Percentiles rank a stretch among this genome's conserved stretches.
phyloP scores from a whole-genome alignment of 441 rosid genomes.

The Pelargonium fulgidum region DNA sequence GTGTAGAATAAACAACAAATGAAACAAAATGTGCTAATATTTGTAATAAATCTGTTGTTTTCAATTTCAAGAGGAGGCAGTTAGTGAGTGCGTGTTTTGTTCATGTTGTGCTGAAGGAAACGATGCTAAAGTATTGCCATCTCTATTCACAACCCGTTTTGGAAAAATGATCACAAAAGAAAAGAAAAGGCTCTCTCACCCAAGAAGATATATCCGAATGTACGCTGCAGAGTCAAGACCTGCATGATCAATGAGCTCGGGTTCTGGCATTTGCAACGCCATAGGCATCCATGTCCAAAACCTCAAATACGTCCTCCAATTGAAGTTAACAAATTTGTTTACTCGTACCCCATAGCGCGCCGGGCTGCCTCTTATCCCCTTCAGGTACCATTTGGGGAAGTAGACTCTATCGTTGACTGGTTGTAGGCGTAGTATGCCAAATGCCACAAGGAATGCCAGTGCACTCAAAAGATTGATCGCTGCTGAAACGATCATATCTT shows the following conservation, averaged over 20 bases:
- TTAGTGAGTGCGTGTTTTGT: too few relatives aligned
- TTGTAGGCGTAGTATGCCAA: constrained; percentile 77
- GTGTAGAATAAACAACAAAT: neutral
- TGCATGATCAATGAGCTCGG: constrained; percentile 75
- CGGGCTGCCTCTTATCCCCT: constrained; percentile 62
- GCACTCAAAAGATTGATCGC: constrained; percentile 64
- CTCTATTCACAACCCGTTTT: neutral
- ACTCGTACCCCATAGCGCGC: constrained; percentile 46
- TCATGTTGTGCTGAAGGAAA: too few relatives aligned
- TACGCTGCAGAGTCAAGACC: constrained; percentile 94
- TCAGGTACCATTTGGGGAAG: constrained; percentile 82
- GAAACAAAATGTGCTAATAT: neutral
- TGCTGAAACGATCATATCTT: constrained; percentile 86
- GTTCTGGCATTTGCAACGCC: constrained; percentile 75
- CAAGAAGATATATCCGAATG: constrained; percentile 82
- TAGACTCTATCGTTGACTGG: constrained; percentile 90
- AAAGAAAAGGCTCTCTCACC: constrained; percentile 35
- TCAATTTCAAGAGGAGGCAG: too few relatives aligned
- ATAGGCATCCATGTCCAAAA: constrained; percentile 98
- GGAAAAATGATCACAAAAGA: neutral
- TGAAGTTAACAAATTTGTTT: constrained; percentile 74
- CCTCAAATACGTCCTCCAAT: constrained; percentile 58
- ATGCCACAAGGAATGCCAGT: constrained; percentile 72
- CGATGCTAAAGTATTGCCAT: too few relatives aligned
- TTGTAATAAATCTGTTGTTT: neutral